Percentiles rank a stretch among this genome's conserved stretches.
phyloP scores from a whole-genome alignment of 164 flowering plant species.

The Amborella trichopoda region DNA sequence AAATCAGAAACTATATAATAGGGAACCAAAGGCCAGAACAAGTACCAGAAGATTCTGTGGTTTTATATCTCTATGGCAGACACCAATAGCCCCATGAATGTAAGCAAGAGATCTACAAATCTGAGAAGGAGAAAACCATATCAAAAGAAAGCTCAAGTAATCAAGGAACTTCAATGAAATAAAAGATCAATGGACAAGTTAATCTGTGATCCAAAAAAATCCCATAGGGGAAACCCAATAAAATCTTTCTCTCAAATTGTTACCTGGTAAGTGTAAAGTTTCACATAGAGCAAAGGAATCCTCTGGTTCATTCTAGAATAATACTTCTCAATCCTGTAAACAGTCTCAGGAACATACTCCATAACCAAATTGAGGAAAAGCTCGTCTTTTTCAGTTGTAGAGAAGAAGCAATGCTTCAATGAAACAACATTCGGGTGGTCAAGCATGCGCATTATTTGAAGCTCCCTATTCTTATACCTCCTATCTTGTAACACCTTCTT shows the following conservation, averaged over 20 bases:
- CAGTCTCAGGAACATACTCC: conserved; percentile 91
- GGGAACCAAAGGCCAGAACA: neutral
- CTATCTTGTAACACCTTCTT: conserved; percentile 92
- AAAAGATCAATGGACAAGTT: no score
- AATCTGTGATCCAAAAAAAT: no score
- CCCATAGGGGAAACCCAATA: no score
- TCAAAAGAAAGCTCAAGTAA: no score
- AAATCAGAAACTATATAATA: neutral
- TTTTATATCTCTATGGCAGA: conserved; percentile 68
- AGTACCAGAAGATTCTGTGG: conserved; percentile 92
- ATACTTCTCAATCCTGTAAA: conserved; percentile 69
- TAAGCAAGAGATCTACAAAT: conserved; percentile 87
- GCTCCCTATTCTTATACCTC: conserved; percentile 84
- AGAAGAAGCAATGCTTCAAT: conserved; percentile 88
- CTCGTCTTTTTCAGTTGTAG: conserved; percentile 83
- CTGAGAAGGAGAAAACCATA: conserved; percentile 23
- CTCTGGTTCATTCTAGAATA: conserved; percentile 65
- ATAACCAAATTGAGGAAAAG: conserved; percentile 85
- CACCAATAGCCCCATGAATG: conserved; percentile 53
- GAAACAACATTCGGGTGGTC: conserved; percentile 88
- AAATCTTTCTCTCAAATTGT: no score
- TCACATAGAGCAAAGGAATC: conserved; percentile 90
- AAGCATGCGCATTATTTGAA: conserved; percentile 90
- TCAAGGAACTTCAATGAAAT: no score
- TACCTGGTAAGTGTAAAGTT: conserved; percentile 82